Conservation (phyloP, 164 flowering plant genomes). For the Stephania yunnanensis region DNA sequence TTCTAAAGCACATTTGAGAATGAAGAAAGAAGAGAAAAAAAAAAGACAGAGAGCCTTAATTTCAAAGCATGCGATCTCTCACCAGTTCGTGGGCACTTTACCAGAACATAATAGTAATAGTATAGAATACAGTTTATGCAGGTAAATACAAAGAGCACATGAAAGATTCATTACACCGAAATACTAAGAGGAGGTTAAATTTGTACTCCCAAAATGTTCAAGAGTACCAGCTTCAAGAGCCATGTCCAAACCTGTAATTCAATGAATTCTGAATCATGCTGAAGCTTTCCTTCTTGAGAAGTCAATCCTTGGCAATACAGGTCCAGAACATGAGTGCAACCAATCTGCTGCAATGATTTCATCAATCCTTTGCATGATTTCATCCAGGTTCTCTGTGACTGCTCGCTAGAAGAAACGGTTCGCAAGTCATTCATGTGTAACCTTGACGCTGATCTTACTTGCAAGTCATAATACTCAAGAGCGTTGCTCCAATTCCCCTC, state of each 20-base stretch:
- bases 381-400: slow-evolving; percentile 21
- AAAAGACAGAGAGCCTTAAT: no score
- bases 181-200: no score
- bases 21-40: no score
- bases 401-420: slow-evolving; percentile 17
- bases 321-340: slow-evolving; percentile 82
- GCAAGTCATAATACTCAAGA: slow-evolving; percentile 89
- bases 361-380: slow-evolving; percentile 78
- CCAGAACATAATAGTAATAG: no score
- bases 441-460: slow-evolving; percentile 50
- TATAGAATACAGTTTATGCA: no score
- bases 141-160: no score
- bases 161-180: no score
- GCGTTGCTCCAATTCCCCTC: slow-evolving; percentile 98
- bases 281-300: slow-evolving; percentile 52
- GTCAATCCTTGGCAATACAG: slow-evolving; percentile 84
- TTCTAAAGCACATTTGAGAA: no score
- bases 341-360: slow-evolving; percentile 86
- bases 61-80: no score
- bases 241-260: slow-evolving; percentile 75
- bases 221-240: not conserved
- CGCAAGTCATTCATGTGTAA: slow-evolving; percentile 20
- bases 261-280: slow-evolving; percentile 67
- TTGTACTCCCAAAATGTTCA: not conserved
- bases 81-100: no score